phyloP scores from a whole-genome alignment of 805 yeast genomes.

The Metschnikowia lochheadii region DNA sequence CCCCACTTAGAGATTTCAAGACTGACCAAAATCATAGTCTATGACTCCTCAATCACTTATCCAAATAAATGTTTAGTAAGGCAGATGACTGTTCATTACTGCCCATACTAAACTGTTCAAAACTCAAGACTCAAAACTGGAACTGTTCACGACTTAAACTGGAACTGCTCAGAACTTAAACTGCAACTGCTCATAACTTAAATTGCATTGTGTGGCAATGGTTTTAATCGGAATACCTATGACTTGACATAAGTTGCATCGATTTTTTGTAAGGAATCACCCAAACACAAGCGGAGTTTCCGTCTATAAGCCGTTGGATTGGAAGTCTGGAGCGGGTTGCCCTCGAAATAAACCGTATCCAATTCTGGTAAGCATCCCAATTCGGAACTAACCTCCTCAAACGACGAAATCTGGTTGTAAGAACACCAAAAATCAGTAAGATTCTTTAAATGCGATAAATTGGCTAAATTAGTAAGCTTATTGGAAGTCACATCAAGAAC shows the following conservation, averaged over 20 bases:
- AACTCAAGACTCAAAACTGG: too few species aligned
- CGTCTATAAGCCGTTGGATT: slow-evolving; percentile 82
- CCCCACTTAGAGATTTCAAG: too few species aligned
- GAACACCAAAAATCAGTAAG: slow-evolving; percentile 95
- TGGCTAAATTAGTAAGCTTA: slow-evolving; percentile 55
- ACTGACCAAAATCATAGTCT: too few species aligned
- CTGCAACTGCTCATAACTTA: too few species aligned
- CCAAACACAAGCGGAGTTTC: slow-evolving; percentile 69
- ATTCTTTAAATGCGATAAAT: slow-evolving; percentile 58
- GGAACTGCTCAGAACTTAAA: too few species aligned
- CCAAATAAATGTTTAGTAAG: too few species aligned
- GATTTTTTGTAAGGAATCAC: slow-evolving; percentile 70
- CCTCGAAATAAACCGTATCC: slow-evolving; percentile 91
- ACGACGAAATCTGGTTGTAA: slow-evolving; percentile 62
- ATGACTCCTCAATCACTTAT: too few species aligned
- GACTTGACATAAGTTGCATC: slow-evolving; percentile 74
- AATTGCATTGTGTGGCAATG: too few species aligned
- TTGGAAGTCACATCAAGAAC: slow-evolving; percentile 83
- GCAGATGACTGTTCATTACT: too few species aligned
- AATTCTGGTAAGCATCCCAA: slow-evolving; percentile 58
- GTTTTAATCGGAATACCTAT: background rate
- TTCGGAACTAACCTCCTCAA: slow-evolving; percentile 64
- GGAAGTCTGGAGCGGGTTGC: slow-evolving; percentile 75
- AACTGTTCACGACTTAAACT: too few species aligned
- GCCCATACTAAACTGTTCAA: too few species aligned